A percentile compares a stretch with the other conserved stretches of the same genome.
Evolutionary conservation across 176 grass and related monocot genomes (phyloP).

Genomic region (Oryza australiensis): DNA sequence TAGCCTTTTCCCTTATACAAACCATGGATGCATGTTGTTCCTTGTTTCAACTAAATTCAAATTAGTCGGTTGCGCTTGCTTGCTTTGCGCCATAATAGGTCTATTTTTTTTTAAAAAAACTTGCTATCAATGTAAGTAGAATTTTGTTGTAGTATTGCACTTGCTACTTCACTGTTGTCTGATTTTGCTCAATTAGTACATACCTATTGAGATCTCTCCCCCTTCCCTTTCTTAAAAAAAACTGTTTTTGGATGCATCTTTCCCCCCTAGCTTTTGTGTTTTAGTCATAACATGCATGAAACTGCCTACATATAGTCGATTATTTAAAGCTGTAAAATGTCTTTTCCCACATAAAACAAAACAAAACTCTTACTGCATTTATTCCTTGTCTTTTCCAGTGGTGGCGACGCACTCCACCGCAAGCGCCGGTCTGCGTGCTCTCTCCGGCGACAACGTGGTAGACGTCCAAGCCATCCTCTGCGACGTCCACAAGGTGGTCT

Average conservation of each 20-base stretch:
- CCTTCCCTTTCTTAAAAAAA: background rate
- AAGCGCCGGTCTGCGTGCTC: background rate
- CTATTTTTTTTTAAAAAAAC: background rate
- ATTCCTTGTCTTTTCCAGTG: constrained; percentile 3
- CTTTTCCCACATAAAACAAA: background rate
- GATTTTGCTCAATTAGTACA: background rate
- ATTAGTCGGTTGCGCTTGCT: background rate
- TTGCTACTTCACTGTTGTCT: too few relatives aligned
- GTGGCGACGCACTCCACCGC: background rate
- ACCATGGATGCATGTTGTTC: background rate
- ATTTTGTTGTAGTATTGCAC: too few relatives aligned
- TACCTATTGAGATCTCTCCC: background rate
- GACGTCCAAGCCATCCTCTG: background rate
- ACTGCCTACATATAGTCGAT: background rate
- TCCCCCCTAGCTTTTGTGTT: background rate
- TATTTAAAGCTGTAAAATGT: background rate
- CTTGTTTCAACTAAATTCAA: background rate
- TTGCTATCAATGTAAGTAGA: background rate
- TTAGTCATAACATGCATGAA: background rate
- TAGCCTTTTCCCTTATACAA: background rate
- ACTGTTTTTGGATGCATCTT: background rate
- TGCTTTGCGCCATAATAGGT: background rate
- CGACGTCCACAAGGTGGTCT: background rate
- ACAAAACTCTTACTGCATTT: background rate
- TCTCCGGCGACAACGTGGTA: background rate